Percentiles rank a stretch among this genome's conserved stretches.
Conservation (phyloP, 257 asterid species). For the Echium plantagineum region DNA sequence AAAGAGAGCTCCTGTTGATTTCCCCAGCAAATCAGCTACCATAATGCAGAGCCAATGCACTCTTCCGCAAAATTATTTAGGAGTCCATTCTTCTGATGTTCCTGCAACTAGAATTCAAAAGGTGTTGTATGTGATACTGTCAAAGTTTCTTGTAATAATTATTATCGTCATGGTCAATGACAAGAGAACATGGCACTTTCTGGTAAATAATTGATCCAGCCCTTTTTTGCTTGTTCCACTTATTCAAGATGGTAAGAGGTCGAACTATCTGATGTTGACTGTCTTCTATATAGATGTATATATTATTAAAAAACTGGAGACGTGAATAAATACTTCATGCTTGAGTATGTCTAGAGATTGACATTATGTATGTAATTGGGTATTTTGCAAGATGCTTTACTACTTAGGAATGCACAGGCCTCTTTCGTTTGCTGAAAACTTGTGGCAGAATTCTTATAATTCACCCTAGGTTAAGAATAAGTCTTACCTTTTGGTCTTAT, state of each 20-base stretch:
- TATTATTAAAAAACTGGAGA: no score
- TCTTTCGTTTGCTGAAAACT: no score
- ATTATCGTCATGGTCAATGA: neutral
- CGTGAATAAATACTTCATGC: no score
- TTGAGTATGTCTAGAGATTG: no score
- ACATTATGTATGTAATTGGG: no score
- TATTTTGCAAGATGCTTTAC: no score
- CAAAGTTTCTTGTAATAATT: neutral
- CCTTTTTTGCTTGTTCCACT: neutral
- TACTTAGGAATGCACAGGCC: no score
- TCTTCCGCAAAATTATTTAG: conserved; percentile 23
- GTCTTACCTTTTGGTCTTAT: neutral
- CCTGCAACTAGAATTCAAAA: conserved; percentile 23
- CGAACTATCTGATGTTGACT: neutral
- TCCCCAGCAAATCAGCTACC: conserved; percentile 30
- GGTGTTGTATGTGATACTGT: conserved; percentile 18
- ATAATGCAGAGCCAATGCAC: conserved; percentile 34
- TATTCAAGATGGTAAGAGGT: neutral
- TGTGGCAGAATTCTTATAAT: no score
- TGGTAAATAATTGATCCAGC: neutral
- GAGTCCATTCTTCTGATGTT: conserved; percentile 17
- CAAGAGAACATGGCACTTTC: neutral
- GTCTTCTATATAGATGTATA: no score
- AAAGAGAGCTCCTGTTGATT: conserved; percentile 65
- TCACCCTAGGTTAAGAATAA: neutral